Conservation (phyloP, 371 early-diverging fungal species). For the Parasitella parasitica region DNA sequence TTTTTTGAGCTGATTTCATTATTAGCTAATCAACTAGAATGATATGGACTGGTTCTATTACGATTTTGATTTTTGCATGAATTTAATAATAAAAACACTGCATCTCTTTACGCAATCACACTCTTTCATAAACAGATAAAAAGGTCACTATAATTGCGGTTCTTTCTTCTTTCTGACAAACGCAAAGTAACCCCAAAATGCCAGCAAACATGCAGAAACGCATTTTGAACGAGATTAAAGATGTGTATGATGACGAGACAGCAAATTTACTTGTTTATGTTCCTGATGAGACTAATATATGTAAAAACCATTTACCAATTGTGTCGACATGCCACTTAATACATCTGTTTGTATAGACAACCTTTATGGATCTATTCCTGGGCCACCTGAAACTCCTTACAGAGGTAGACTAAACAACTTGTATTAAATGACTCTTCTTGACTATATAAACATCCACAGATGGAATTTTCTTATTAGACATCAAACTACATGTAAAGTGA, state of each 20-base stretch:
- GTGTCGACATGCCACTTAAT: neutral
- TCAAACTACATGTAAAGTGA: slow-evolving; percentile 22
- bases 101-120: neutral
- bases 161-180: too few species aligned
- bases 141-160: neutral
- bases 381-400: slow-evolving; percentile 35
- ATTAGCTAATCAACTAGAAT: neutral
- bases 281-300: slow-evolving; percentile 1
- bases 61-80: neutral
- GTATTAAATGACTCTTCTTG: too few species aligned
- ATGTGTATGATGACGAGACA: slow-evolving; percentile 12
- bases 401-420: slow-evolving; percentile 20
- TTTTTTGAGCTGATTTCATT: neutral
- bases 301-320: neutral
- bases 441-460: neutral
- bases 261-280: neutral
- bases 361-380: slow-evolving; percentile 19
- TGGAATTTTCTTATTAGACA: neutral
- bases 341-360: neutral
- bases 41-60: neutral
- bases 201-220: slow-evolving; percentile 15
- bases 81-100: too few species aligned
- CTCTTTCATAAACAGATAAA: neutral
- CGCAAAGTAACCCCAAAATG: too few species aligned
- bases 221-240: slow-evolving; percentile 18